phyloP scores from a whole-genome alignment of 2,329 filamentous ascomycete species.

The Hirsutella minnesotensis region DNA sequence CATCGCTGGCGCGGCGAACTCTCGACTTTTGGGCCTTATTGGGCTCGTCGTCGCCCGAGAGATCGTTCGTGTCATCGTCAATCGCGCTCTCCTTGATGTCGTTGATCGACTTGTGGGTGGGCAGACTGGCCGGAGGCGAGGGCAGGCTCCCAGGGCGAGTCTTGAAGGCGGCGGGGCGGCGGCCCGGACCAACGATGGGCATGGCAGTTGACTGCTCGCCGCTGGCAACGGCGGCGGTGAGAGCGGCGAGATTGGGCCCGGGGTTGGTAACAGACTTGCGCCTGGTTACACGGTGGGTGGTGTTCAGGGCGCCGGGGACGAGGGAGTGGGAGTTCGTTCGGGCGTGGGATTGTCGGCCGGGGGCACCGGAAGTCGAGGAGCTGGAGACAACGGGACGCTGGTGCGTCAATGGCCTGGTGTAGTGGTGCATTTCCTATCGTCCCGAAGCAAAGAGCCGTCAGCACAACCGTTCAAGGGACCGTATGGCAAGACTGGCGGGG shows the following conservation, averaged over 20 bases:
- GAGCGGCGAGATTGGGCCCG: conserved; percentile 59
- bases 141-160: conserved; percentile 46
- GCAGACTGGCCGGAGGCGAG: conserved; percentile 56
- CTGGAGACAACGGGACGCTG: conserved; percentile 48
- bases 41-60: conserved; percentile 42
- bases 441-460: conserved; percentile 15
- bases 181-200: conserved; percentile 44
- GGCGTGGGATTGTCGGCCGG: conserved; percentile 49
- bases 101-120: conserved; percentile 40
- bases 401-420: conserved; percentile 55
- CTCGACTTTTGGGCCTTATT: conserved; percentile 36
- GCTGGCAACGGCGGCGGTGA: conserved; percentile 62
- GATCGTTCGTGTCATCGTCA: conserved; percentile 53
- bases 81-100: conserved; percentile 52
- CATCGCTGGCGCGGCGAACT: conserved; percentile 65
- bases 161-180: conserved; percentile 61
- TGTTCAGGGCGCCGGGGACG: conserved; percentile 64
- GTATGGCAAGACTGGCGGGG: conserved; percentile 36
- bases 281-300: conserved; percentile 76
- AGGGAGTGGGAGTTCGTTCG: conserved; percentile 75
- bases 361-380: conserved; percentile 45
- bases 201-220: conserved; percentile 44
- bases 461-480: conserved; percentile 21
- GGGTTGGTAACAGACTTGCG: conserved; percentile 85
- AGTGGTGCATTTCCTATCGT: conserved; percentile 49